Evolutionary conservation across 257 asterid species (phyloP).

Genomic region (Solanum bulbocastanum): DNA sequence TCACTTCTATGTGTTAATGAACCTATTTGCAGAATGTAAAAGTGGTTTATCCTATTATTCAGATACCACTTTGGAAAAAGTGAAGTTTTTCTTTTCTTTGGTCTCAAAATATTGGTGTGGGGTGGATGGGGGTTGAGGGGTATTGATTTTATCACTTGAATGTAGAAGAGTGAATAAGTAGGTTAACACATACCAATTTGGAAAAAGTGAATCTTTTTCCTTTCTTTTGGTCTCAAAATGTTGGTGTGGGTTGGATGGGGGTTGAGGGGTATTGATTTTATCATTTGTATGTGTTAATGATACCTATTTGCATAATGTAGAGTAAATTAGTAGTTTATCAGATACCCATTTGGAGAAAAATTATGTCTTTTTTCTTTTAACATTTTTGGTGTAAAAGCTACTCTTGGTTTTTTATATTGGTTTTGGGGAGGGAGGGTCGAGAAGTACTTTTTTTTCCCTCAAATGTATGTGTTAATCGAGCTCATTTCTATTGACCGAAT

Average conservation of each 20-base stretch:
- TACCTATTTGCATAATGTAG: slow-evolving; percentile 5
- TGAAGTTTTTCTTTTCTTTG: no score
- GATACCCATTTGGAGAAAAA: background rate
- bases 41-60: no score
- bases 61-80: no score
- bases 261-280: background rate
- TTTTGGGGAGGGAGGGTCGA: background rate
- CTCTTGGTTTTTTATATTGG: background rate
- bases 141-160: no score
- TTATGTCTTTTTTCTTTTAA: background rate
- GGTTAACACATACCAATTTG: background rate
- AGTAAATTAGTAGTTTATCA: background rate
- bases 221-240: background rate
- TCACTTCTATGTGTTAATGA: no score
- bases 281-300: background rate
- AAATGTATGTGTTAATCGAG: background rate
- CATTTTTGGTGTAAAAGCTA: background rate
- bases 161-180: no score
- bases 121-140: no score
- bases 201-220: background rate
- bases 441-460: background rate
- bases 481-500: slow-evolving; percentile 12
- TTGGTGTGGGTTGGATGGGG: background rate
- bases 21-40: no score
- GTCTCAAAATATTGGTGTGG: no score